Evolutionary conservation across 805 yeast genomes (phyloP).

Genomic region (Millerozyma acaciae): DNA sequence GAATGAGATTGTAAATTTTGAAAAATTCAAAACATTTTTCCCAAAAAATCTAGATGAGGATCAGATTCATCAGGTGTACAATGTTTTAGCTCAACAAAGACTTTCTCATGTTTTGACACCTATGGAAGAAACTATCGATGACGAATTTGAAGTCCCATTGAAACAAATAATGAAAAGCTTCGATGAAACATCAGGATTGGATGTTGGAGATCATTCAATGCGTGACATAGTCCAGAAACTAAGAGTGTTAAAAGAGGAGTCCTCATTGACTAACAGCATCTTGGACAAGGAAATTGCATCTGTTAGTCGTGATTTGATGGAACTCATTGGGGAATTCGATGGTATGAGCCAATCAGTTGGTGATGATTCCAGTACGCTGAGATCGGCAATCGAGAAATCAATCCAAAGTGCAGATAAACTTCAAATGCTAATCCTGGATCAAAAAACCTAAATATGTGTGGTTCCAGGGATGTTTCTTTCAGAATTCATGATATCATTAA

Average conservation of each 20-base stretch:
- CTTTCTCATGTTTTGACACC: background rate
- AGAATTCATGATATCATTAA: background rate
- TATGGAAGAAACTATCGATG: constrained; percentile 11
- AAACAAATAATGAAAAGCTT: constrained; percentile 6
- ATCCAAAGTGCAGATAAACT: no score
- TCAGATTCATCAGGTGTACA: constrained; percentile 9
- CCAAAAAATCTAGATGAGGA: constrained; percentile 8
- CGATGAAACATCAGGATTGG: background rate
- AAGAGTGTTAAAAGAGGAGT: constrained; percentile 18
- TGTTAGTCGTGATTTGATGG: constrained; percentile 13
- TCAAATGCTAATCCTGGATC: no score
- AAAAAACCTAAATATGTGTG: no score
- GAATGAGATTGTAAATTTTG: constrained; percentile 14
- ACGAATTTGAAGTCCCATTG: constrained; percentile 23
- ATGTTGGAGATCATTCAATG: constrained; percentile 9
- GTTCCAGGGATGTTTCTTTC: no score
- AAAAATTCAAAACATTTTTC: constrained; percentile 16
- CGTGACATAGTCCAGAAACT: constrained; percentile 16
- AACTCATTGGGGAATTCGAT: constrained; percentile 19
- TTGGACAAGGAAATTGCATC: constrained; percentile 13
- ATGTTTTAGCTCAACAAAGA: constrained; percentile 12
- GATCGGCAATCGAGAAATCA: no score
- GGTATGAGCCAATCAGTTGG: no score
- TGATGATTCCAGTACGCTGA: no score
- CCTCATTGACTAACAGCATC: constrained; percentile 19